phyloP scores from a whole-genome alignment of 768 basidiomycete genomes.

The Lactifluus echinatus region DNA sequence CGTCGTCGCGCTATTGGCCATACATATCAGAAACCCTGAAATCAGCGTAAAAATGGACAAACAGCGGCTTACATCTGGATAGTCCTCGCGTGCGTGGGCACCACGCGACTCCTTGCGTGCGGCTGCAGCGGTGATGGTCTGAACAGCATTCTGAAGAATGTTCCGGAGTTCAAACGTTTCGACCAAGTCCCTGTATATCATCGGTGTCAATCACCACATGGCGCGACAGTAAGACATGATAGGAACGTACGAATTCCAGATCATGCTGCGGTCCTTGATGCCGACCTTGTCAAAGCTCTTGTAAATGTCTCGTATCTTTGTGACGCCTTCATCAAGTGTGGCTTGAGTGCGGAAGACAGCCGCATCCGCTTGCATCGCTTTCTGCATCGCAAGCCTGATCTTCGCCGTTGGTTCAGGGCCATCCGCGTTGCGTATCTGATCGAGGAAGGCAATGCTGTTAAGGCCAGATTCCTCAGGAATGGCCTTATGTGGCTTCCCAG shows the following conservation, averaged over 20 bases:
- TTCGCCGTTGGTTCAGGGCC: slow-evolving; percentile 84
- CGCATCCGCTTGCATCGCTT: slow-evolving; percentile 97
- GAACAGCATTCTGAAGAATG: slow-evolving; percentile 88
- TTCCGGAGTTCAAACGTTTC: slow-evolving; percentile 98
- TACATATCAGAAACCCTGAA: background rate
- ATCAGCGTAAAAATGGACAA: background rate
- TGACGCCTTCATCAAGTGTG: slow-evolving; percentile 86
- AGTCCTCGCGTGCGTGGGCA: slow-evolving; percentile 98
- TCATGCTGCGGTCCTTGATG: slow-evolving; percentile 98
- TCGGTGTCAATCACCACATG: background rate
- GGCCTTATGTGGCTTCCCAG: slow-evolving; percentile 84
- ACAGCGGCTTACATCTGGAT: slow-evolving; percentile 65
- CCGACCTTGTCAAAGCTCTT: slow-evolving; percentile 85
- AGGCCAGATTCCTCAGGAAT: slow-evolving; percentile 84
- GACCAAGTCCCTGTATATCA: slow-evolving; percentile 66
- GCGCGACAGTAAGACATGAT: background rate
- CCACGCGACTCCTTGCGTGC: slow-evolving; percentile 97
- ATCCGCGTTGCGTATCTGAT: slow-evolving; percentile 74
- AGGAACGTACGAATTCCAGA: slow-evolving; percentile 90
- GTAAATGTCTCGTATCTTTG: slow-evolving; percentile 80
- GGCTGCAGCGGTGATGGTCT: slow-evolving; percentile 88
- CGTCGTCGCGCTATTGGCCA: slow-evolving; percentile 71
- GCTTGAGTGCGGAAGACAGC: slow-evolving; percentile 96
- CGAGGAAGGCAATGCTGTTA: slow-evolving; percentile 76
- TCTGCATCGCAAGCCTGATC: slow-evolving; percentile 94